A percentile compares a stretch with the other conserved stretches of the same genome.
Evolutionary conservation across 2,329 filamentous ascomycete genomes (phyloP).

Genomic region (Pseudovirgaria hyperparasitica): DNA sequence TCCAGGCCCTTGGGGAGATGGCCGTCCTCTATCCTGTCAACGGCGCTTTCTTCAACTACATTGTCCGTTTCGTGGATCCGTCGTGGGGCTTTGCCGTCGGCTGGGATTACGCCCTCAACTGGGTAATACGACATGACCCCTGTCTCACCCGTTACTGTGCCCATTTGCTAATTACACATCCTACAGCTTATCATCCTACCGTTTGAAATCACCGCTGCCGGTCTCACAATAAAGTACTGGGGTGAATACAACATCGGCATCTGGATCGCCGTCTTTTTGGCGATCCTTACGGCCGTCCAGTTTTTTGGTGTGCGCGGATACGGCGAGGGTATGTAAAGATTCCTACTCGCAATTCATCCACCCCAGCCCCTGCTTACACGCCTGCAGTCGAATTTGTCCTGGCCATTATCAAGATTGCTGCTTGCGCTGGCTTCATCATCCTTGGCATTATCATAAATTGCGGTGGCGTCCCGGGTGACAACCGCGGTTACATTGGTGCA

Average conservation of each 20-base stretch:
- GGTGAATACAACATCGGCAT: slow-evolving; percentile 13
- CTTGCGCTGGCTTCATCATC: slow-evolving; percentile 52
- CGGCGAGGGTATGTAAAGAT: too few relatives aligned
- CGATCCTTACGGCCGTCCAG: slow-evolving; percentile 25
- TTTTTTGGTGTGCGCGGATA: slow-evolving; percentile 26
- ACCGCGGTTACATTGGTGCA: slow-evolving; percentile 47
- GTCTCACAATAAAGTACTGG: slow-evolving; percentile 27
- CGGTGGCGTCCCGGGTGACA: slow-evolving; percentile 43
- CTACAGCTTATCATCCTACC: slow-evolving; percentile 23
- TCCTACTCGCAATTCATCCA: too few relatives aligned
- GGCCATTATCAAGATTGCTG: slow-evolving; percentile 43
- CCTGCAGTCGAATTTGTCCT: slow-evolving; percentile 44
- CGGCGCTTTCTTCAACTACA: slow-evolving; percentile 28
- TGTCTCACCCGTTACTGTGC: slow-evolving; percentile 22
- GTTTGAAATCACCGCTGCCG: slow-evolving; percentile 26
- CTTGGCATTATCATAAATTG: slow-evolving; percentile 47
- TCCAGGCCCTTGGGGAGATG: slow-evolving; percentile 29
- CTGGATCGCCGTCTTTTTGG: slow-evolving; percentile 25
- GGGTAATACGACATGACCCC: slow-evolving; percentile 15
- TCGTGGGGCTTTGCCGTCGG: slow-evolving; percentile 29
- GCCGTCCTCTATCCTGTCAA: slow-evolving; percentile 28
- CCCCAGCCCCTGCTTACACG: not conserved
- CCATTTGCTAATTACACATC: slow-evolving; percentile 19
- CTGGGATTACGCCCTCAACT: slow-evolving; percentile 25
- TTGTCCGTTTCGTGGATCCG: slow-evolving; percentile 32